Evolutionary conservation across 441 rosid genomes (phyloP).

Genomic region (Gossypium gossypioides): DNA sequence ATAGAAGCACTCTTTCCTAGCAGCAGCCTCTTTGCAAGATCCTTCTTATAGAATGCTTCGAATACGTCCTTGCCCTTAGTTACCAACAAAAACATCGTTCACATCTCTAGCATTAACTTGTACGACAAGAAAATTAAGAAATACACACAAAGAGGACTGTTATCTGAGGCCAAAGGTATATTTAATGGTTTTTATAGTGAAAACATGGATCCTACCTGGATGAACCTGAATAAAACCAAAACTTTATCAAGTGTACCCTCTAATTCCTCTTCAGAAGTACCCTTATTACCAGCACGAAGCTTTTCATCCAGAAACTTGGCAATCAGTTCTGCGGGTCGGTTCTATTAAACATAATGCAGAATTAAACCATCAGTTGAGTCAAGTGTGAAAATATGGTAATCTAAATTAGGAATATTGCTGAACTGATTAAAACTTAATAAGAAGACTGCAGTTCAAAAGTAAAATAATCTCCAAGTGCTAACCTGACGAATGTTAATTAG

Average conservation of each 20-base stretch:
- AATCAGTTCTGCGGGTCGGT: constrained; percentile 91
- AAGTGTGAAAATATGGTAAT: background rate
- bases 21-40: constrained; percentile 87
- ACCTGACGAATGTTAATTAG: constrained; percentile 98
- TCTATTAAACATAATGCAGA: constrained; percentile 40
- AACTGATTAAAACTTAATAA: background rate
- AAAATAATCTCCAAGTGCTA: constrained; percentile 9
- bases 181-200: background rate
- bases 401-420: background rate
- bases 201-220: constrained; percentile 50
- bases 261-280: constrained; percentile 97
- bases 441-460: background rate
- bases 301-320: constrained; percentile 98
- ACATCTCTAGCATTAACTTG: background rate
- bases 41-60: constrained; percentile 98
- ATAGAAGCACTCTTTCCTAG: constrained; percentile 95
- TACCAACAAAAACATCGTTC: constrained; percentile 3
- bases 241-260: constrained; percentile 95
- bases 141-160: background rate
- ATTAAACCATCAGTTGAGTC: constrained; percentile 1
- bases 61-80: constrained; percentile 89
- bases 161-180: background rate
- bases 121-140: constrained; percentile 7
- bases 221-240: constrained; percentile 91
- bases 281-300: constrained; percentile 98